phyloP scores from a whole-genome alignment of 148 eudicot species.

The Oxyria digyna region DNA sequence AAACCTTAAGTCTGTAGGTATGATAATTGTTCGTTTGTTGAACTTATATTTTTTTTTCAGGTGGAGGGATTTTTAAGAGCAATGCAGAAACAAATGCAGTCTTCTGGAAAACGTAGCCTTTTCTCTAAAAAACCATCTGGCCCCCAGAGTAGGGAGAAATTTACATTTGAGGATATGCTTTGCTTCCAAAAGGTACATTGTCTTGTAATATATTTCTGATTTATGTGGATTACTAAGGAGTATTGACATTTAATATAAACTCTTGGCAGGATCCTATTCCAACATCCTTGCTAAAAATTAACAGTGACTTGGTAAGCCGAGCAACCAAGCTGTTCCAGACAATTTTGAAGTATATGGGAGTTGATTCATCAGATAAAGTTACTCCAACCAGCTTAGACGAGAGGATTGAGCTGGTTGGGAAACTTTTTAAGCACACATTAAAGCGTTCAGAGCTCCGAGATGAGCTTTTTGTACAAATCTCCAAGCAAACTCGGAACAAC shows the following conservation, averaged over 20 bases:
- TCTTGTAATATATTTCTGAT: constrained; percentile 4
- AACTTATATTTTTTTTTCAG: constrained; percentile 22
- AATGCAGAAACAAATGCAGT: constrained; percentile 93
- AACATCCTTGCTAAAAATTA: constrained; percentile 81
- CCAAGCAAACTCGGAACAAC: constrained; percentile 90
- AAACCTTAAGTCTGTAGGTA: background rate
- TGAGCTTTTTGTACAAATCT: constrained; percentile 89
- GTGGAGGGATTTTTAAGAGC: constrained; percentile 91
- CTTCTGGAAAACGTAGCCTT: constrained; percentile 79
- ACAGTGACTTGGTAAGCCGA: constrained; percentile 59
- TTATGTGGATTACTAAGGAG: background rate
- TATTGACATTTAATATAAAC: constrained; percentile 5
- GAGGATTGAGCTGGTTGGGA: constrained; percentile 73
- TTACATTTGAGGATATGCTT: constrained; percentile 96
- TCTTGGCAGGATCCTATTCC: constrained; percentile 87
- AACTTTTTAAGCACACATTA: constrained; percentile 81
- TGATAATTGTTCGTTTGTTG: background rate
- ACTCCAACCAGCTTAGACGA: constrained; percentile 73
- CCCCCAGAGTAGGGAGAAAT: constrained; percentile 62
- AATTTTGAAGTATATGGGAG: constrained; percentile 91
- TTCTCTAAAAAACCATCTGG: constrained; percentile 78
- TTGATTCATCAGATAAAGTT: constrained; percentile 65
- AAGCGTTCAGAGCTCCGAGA: constrained; percentile 95
- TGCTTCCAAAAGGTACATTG: constrained; percentile 81
- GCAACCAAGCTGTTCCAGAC: constrained; percentile 82